Evolutionary conservation across 1,284 basidiomycete genomes (phyloP), one percentile per base, ranked within the genome.

Genomic region (Austroboletus niveus): DNA sequence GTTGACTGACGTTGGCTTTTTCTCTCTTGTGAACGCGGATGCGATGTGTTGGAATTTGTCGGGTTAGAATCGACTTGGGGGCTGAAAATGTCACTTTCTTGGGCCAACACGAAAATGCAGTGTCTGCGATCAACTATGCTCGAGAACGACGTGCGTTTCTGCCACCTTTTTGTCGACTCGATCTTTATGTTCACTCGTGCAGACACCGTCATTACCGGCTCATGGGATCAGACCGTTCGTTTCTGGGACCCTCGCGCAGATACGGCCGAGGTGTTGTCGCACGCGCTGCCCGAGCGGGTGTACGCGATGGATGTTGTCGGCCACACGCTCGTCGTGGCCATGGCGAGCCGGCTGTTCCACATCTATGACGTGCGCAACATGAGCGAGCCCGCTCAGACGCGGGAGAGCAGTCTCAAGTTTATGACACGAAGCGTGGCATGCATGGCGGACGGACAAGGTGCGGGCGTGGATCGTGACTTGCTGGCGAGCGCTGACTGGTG

Each of bases 381-480:
- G 79, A 75, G 79, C 52, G 70, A 77, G 48, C 84, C 89, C 0
- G 76, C 81, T 47, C 90, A 94, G 63, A 81, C 83, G 63, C 74
- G 97, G 54, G 97, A 98, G 72, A 94, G 91, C 66, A 92, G 90
- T 58, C 72, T 99, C 57, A 98, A 98, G 72, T 98, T 91, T 69
- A 91, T 98, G 87, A 95, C 95, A 32, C 75, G 94, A 46, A 88
- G 87, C 49, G 72, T 99, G 40, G 89, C 89, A 15, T 94, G 92
- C 65, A 98, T 98, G 94, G 79, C 82, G 1, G 88, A 92, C 62
- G 95, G 94, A 0, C 84, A 94, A 74, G 94, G 94, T 92, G 22
- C 22, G 22, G 22, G 22, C 22, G 22, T 24, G 5, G 22, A 24
- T 24, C 22, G 22, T 24, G 22, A 24, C 22, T 24, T 24, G 22